These are phyloP conservation scores for Colletotrichum sp. DNA, from an alignment of 2,329 filamentous ascomycete species.

Conservation along the genomic window DNA sequence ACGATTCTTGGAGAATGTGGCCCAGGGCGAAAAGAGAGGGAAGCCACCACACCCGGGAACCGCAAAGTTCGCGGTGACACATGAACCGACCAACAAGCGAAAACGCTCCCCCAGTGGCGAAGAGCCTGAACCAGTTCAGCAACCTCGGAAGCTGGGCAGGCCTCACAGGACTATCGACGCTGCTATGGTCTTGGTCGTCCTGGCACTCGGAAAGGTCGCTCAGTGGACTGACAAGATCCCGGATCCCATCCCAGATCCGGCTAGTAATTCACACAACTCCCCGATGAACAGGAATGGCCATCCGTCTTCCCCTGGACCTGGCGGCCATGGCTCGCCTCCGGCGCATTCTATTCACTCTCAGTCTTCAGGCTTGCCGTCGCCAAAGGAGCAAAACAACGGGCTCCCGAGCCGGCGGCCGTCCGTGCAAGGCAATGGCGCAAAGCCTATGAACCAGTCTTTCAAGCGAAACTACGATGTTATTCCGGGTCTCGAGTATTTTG, in stretches of 20 bases:
- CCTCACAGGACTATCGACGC: slow-evolving; percentile 75
- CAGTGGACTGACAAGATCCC: slow-evolving; percentile 58
- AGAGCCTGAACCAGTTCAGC: not conserved
- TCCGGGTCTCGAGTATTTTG: slow-evolving; percentile 89
- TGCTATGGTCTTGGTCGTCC: slow-evolving; percentile 80
- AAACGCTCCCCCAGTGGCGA: slow-evolving; percentile 55
- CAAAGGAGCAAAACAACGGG: slow-evolving; percentile 53
- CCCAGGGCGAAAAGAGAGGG: slow-evolving; percentile 24
- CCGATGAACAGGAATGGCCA: slow-evolving; percentile 52
- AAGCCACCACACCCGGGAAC: slow-evolving; percentile 19
- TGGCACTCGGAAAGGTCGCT: slow-evolving; percentile 88
- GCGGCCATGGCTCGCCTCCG: slow-evolving; percentile 59
- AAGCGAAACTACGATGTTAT: slow-evolving; percentile 80
- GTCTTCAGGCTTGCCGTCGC: slow-evolving; percentile 56
- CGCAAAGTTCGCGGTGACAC: slow-evolving; percentile 31
- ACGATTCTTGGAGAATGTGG: slow-evolving; percentile 55
- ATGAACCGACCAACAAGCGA: slow-evolving; percentile 44
- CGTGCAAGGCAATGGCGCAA: slow-evolving; percentile 44
- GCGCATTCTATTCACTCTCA: slow-evolving; percentile 47
- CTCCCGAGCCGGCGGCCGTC: slow-evolving; percentile 54
- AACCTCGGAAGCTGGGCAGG: slow-evolving; percentile 44
- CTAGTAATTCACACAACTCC: slow-evolving; percentile 39
- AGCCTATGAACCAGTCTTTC: slow-evolving; percentile 18
- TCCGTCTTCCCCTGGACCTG: slow-evolving; percentile 48
- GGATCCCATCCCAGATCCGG: slow-evolving; percentile 45